Conservation (phyloP, 2,329 filamentous ascomycete species). For the Knoxdaviesia capensis region DNA sequence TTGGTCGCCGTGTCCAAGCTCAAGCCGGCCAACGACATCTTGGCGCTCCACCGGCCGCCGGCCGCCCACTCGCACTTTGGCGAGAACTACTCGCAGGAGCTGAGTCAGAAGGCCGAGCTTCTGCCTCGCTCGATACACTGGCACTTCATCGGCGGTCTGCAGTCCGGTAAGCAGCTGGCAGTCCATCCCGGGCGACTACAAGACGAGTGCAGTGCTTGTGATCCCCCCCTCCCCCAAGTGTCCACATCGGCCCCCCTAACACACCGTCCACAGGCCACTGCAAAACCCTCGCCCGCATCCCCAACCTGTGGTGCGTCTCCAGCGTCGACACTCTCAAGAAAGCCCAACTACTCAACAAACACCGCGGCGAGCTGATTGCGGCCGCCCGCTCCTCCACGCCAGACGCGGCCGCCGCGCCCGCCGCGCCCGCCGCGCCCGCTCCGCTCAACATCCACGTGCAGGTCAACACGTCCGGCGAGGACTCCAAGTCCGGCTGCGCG, state of each 20-base stretch:
- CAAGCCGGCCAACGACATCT: constrained; percentile 80
- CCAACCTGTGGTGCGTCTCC: constrained; percentile 80
- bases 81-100: constrained; percentile 89
- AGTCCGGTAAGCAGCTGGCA: constrained; percentile 33
- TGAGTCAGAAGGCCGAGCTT: constrained; percentile 64
- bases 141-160: constrained; percentile 93
- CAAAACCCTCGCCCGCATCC: constrained; percentile 66
- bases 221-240: not conserved
- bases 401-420: constrained; percentile 12
- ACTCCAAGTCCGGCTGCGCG: constrained; percentile 61
- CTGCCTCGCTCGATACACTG: constrained; percentile 62
- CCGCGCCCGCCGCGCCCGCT: constrained; percentile 11
- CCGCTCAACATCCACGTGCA: constrained; percentile 64
- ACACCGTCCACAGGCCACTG: constrained; percentile 50
- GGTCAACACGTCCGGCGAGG: constrained; percentile 86
- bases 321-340: constrained; percentile 82
- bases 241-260: not conserved
- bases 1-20: constrained; percentile 92
- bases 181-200: not conserved
- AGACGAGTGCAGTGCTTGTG: not conserved
- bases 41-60: constrained; percentile 52
- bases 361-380: constrained; percentile 39
- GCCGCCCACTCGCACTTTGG: constrained; percentile 61
- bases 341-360: constrained; percentile 58
- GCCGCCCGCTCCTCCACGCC: constrained; percentile 13